A percentile compares a stretch with the other conserved stretches of the same genome.
phyloP scores from a whole-genome alignment of 352 stramenopile genomes.

The Globisporangium acanthophoron region DNA sequence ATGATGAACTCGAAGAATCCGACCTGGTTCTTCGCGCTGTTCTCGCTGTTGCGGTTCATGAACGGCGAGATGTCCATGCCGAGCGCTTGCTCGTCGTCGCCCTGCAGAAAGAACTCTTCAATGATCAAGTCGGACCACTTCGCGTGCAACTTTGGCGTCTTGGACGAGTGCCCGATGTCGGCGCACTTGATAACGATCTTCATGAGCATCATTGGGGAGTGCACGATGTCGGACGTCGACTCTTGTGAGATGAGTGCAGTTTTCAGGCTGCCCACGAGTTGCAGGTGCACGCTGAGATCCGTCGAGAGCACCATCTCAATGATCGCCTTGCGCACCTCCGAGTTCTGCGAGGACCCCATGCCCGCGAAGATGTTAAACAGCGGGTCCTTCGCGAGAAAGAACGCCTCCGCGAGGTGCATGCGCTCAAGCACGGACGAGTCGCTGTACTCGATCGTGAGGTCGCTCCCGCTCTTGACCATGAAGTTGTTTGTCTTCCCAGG shows the following conservation, averaged over 20 bases:
- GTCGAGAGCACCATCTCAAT: constrained; percentile 86
- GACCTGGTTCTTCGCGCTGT: constrained; percentile 81
- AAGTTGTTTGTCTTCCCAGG: constrained; percentile 86
- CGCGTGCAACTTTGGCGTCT: constrained; percentile 72
- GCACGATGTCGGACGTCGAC: constrained; percentile 49
- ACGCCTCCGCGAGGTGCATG: constrained; percentile 83
- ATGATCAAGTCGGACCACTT: constrained; percentile 91
- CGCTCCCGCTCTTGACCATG: constrained; percentile 67
- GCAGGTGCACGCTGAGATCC: constrained; percentile 73
- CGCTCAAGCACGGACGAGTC: constrained; percentile 80
- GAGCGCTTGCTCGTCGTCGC: constrained; percentile 89
- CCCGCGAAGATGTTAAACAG: constrained; percentile 74
- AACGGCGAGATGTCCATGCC: constrained; percentile 89
- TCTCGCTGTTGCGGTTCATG: constrained; percentile 89
- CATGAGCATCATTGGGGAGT: constrained; percentile 81
- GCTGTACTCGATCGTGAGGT: constrained; percentile 77
- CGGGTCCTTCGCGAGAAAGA: constrained; percentile 62
- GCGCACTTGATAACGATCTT: constrained; percentile 88
- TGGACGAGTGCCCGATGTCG: constrained; percentile 91
- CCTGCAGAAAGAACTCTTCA: constrained; percentile 94
- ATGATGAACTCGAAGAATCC: constrained; percentile 87
- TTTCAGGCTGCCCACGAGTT: constrained; percentile 76
- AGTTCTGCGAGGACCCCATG: constrained; percentile 43
- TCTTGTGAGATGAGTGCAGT: constrained; percentile 78
- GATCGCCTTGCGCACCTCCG: constrained; percentile 74